Percentiles rank a stretch among this genome's conserved stretches.
These are phyloP conservation scores for Zalaria obscura DNA, from an alignment of 2,329 filamentous ascomycete genomes.

Conservation along the genomic window DNA sequence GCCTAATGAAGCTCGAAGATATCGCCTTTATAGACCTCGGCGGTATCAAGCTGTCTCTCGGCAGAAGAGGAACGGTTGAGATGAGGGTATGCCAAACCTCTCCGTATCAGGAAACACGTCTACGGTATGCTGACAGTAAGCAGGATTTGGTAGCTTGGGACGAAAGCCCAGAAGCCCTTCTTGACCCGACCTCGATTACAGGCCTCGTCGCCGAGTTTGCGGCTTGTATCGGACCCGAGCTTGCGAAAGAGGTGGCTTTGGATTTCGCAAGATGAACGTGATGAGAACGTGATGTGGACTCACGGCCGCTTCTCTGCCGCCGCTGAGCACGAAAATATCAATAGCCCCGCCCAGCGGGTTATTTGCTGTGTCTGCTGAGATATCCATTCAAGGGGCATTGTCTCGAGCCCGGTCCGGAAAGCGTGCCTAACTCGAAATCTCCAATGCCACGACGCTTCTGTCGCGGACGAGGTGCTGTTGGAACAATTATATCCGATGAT, in stretches of 20 bases:
- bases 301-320: too few species aligned
- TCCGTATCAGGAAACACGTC: neutral
- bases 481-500: too few species aligned
- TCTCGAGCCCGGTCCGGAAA: too few species aligned
- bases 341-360: too few species aligned
- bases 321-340: too few species aligned
- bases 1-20: slow-evolving; percentile 42
- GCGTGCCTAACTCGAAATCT: too few species aligned
- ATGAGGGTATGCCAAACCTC: slow-evolving; percentile 16
- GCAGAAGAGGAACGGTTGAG: slow-evolving; percentile 15
- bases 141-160: slow-evolving; percentile 48
- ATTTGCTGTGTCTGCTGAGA: too few species aligned
- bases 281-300: neutral
- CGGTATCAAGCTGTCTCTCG: slow-evolving; percentile 40
- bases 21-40: slow-evolving; percentile 39
- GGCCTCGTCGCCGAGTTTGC: slow-evolving; percentile 52
- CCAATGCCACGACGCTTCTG: too few species aligned
- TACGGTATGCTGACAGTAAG: slow-evolving; percentile 1
- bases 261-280: slow-evolving; percentile 29
- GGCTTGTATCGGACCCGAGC: slow-evolving; percentile 48
- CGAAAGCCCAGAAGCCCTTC: slow-evolving; percentile 29
- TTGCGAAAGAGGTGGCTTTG: slow-evolving; percentile 43
- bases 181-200: slow-evolving; percentile 40
- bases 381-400: too few species aligned
- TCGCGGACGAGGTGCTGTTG: too few species aligned